These are phyloP conservation scores for Helicocarpus griseus DNA, from an alignment of 2,329 filamentous ascomycete species.

Conservation along the genomic window DNA sequence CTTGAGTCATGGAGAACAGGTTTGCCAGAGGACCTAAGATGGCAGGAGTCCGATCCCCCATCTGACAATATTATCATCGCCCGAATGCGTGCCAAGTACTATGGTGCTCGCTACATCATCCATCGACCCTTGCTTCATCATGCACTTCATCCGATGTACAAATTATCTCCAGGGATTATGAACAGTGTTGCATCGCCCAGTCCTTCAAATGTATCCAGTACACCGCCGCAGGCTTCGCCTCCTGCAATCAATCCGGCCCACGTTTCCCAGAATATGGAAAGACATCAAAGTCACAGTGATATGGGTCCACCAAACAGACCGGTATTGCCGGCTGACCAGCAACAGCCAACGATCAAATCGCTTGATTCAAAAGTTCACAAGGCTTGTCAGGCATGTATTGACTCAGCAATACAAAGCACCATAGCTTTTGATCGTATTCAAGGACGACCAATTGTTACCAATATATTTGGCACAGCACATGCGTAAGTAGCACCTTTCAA, in stretches of 20 bases:
- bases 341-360: constrained; percentile 19
- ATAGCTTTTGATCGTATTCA: constrained; percentile 61
- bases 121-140: constrained; percentile 66
- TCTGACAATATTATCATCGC: constrained; percentile 69
- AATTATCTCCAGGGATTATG: constrained; percentile 13
- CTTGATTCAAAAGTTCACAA: constrained; percentile 41
- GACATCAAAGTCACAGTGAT: constrained; percentile 27
- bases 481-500: constrained; percentile 56
- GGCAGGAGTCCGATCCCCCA: constrained; percentile 60
- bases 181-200: constrained; percentile 25
- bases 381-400: constrained; percentile 53
- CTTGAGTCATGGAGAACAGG: constrained; percentile 46
- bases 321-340: constrained; percentile 15
- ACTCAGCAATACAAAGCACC: constrained; percentile 75
- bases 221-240: constrained; percentile 28
- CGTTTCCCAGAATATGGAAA: constrained; percentile 22
- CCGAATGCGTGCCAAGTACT: constrained; percentile 85
- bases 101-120: constrained; percentile 82
- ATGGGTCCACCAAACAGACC: constrained; percentile 22
- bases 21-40: constrained; percentile 45
- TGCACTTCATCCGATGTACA: constrained; percentile 42
- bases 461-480: constrained; percentile 89
- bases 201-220: constrained; percentile 13
- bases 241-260: constrained; percentile 21
- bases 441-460: constrained; percentile 74